phyloP scores from a whole-genome alignment of 2,329 filamentous ascomycete species.

The Chaetomiaceae sp. region DNA sequence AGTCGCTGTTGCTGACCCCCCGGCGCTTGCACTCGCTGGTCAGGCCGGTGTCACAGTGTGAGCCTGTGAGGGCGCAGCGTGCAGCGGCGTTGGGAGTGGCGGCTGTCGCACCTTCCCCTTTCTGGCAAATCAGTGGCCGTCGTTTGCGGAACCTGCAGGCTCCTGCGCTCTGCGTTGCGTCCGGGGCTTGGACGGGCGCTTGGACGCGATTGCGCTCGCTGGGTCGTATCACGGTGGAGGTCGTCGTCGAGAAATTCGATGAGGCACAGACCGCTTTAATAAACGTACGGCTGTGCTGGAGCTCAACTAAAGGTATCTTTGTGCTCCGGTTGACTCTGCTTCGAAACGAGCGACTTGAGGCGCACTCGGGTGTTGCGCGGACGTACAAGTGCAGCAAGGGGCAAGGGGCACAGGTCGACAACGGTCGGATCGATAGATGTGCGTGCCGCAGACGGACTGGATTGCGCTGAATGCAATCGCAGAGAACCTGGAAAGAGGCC shows the following conservation, averaged over 20 bases:
- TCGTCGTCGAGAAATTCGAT: no score
- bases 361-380: neutral
- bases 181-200: neutral
- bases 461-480: neutral
- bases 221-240: neutral
- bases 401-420: neutral
- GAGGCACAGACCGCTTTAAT: no score
- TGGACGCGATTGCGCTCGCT: neutral
- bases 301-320: no score
- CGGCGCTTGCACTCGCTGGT: conserved; percentile 15
- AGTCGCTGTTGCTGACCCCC: no score
- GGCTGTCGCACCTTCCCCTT: conserved; percentile 21
- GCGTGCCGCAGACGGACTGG: neutral
- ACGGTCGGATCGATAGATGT: neutral
- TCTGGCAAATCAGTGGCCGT: conserved; percentile 16
- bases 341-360: neutral
- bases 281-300: no score
- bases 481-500: neutral
- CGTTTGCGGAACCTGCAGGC: neutral
- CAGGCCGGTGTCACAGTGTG: conserved; percentile 15
- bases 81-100: conserved; percentile 4
- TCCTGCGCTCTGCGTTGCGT: neutral
- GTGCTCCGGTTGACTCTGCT: no score
- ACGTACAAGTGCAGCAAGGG: neutral
- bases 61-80: no score